phyloP scores from a whole-genome alignment of 495 filamentous ascomycete genomes.

The Aspergillus incahuasiensis region DNA sequence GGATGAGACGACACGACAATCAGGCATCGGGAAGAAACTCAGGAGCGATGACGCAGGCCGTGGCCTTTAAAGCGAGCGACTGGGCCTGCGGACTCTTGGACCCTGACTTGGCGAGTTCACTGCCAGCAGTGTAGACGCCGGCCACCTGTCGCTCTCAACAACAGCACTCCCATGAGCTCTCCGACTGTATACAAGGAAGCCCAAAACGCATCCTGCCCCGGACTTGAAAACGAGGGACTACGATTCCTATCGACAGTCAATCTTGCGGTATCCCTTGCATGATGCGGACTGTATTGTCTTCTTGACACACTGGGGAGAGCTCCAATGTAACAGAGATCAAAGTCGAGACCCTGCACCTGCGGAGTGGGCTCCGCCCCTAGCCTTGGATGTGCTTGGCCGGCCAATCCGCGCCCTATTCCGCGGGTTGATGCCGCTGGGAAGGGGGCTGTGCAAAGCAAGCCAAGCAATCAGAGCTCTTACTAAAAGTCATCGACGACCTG shows the following conservation, averaged over 20 bases:
- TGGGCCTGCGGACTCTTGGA: background rate
- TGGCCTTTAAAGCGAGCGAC: background rate
- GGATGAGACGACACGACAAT: background rate
- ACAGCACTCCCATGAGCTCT: no score
- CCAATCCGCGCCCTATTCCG: background rate
- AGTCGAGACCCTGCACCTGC: background rate
- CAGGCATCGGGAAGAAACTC: background rate
- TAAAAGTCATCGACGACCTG: background rate
- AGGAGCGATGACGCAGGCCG: background rate
- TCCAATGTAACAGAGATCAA: background rate
- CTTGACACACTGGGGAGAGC: background rate
- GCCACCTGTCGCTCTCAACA: no score
- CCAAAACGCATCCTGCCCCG: no score
- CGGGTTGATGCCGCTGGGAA: background rate
- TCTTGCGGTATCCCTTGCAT: background rate
- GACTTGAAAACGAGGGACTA: background rate
- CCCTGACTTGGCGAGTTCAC: background rate
- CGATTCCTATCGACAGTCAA: background rate
- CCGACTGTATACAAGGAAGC: no score
- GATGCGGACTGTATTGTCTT: background rate
- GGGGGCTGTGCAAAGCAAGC: conserved; percentile 3
- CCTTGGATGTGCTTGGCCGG: conserved; percentile 8
- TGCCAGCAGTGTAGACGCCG: no score
- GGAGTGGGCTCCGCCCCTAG: background rate
- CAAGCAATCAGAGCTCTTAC: background rate